phyloP scores from a whole-genome alignment of 805 yeast species.

The Kregervanrija pseudodelftensis region DNA sequence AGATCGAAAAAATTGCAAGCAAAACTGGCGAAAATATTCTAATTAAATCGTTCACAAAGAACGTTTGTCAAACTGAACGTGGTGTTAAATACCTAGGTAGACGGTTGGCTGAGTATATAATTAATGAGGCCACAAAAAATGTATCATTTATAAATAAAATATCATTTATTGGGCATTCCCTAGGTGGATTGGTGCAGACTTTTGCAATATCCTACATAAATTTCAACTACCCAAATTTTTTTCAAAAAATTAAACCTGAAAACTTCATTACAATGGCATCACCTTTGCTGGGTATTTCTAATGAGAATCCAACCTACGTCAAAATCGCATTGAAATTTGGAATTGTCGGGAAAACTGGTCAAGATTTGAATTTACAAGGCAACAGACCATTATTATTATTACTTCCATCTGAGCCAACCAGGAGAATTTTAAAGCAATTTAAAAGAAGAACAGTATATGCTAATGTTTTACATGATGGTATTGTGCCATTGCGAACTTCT shows the following conservation, averaged over 20 bases:
- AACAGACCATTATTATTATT: slow-evolving; percentile 63
- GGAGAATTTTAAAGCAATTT: slow-evolving; percentile 55
- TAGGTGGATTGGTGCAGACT: slow-evolving; percentile 89
- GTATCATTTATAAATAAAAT: slow-evolving; percentile 46
- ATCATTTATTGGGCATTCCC: slow-evolving; percentile 87
- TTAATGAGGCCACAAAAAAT: slow-evolving; percentile 38
- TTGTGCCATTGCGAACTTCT: slow-evolving; percentile 88
- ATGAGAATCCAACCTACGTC: slow-evolving; percentile 82
- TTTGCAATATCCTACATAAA: slow-evolving; percentile 82
- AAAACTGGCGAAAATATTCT: slow-evolving; percentile 57
- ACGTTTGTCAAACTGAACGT: slow-evolving; percentile 80
- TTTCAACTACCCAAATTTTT: slow-evolving; percentile 63
- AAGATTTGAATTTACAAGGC: slow-evolving; percentile 67
- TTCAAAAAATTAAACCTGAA: slow-evolving; percentile 57
- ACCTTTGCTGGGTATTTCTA: slow-evolving; percentile 80
- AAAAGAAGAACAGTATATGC: slow-evolving; percentile 77
- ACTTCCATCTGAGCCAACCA: slow-evolving; percentile 71
- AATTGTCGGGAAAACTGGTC: slow-evolving; percentile 86
- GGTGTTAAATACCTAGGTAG: slow-evolving; percentile 83
- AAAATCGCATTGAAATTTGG: slow-evolving; percentile 83
- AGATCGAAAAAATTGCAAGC: slow-evolving; percentile 45
- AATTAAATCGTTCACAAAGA: slow-evolving; percentile 76
- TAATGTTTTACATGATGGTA: slow-evolving; percentile 87
- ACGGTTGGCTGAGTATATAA: slow-evolving; percentile 68
- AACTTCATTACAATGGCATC: slow-evolving; percentile 81